A percentile compares a stretch with the other conserved stretches of the same genome.
Conservation (phyloP, 352 stramenopile species). For the Phytopythium helicoides region DNA sequence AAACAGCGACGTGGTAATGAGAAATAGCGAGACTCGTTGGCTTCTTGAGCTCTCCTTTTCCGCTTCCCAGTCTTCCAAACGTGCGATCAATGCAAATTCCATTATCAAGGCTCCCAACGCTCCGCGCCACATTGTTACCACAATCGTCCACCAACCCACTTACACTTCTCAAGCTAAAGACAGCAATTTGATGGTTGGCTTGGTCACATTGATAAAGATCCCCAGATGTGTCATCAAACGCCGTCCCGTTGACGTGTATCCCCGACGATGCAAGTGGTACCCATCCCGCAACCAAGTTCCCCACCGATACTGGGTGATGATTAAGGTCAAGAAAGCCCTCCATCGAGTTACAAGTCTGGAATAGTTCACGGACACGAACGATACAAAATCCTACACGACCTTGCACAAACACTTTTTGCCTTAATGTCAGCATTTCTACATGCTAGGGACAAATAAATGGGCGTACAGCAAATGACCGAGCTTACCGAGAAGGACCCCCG, state of each 20-base stretch:
- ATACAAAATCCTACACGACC: conserved; percentile 14
- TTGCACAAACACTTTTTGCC: conserved; percentile 34
- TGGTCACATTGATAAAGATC: conserved; percentile 68
- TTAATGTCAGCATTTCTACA: background rate
- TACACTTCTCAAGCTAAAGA: conserved; percentile 28
- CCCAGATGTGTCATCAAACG: conserved; percentile 48
- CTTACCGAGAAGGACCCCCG: conserved; percentile 17
- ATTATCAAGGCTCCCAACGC: background rate
- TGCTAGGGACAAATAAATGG: background rate
- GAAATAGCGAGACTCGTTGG: conserved; percentile 49
- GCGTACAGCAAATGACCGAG: background rate
- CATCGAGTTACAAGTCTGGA: conserved; percentile 22
- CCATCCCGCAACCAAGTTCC: background rate
- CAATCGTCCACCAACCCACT: background rate
- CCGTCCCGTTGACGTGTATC: conserved; percentile 12
- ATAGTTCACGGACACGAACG: conserved; percentile 32
- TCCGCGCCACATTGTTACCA: background rate
- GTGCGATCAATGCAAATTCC: conserved; percentile 8
- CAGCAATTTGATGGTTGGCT: conserved; percentile 43
- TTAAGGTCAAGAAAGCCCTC: background rate
- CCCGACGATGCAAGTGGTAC: background rate
- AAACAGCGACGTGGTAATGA: conserved; percentile 69
- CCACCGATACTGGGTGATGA: conserved; percentile 4
- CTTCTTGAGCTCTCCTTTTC: conserved; percentile 31
- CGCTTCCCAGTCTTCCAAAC: conserved; percentile 32